Base-by-base conservation (phyloP, 169 alveolate genomes). In the Plasmodium cynomolgi region DNA sequence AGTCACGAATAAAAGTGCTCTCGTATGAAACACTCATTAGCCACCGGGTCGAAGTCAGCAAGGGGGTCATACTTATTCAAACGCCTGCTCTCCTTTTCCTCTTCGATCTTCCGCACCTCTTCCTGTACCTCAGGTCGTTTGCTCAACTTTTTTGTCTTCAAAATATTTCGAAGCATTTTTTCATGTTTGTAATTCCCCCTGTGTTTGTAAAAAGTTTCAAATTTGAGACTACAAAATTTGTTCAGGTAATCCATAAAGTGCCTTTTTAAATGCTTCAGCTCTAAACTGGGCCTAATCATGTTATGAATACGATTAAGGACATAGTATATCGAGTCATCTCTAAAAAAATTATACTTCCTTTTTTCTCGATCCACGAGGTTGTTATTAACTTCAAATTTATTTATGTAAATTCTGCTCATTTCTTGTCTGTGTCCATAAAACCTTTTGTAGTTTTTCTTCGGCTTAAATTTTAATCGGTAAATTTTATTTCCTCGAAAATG, bases 401-500 rank as follows among this genome's bases (percentile, higher is more conserved):
- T 95, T 68, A 97, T 93, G 29, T 75, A 92, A 6, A 97, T 95
- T 17, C 97, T 94, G 3, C 97, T 96, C 95, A 96, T 92, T 73
- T 96, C 97, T 75, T 96, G 97, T 41, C 98, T 93, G 81, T 95
- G 96, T 2, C 98, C 98, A 71, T 93, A 83, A 56, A 92, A 93
- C 56, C 97, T 88, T 86, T 96, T 91, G 94, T 96, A 97, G 73
- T 96, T 96, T 91, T 96, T 97, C 92, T 97, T 97, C 13, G 98
- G 96, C 85, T 97, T 95, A 92, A 94, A 96, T 92, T 97, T 97
- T 71, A 95, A 93, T 29, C 96, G 83, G 71, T 85, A 68, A 94
- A 93, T 91, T 95, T 97, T 97, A 81, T 97, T 96, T n/a, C 98
- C 97, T 83, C 98, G 85, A 86, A 97, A 97, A 88, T 97, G 98